Evolutionary conservation across 2,329 filamentous ascomycete species (phyloP).

Genomic region (Sporothrix brasiliensis): DNA sequence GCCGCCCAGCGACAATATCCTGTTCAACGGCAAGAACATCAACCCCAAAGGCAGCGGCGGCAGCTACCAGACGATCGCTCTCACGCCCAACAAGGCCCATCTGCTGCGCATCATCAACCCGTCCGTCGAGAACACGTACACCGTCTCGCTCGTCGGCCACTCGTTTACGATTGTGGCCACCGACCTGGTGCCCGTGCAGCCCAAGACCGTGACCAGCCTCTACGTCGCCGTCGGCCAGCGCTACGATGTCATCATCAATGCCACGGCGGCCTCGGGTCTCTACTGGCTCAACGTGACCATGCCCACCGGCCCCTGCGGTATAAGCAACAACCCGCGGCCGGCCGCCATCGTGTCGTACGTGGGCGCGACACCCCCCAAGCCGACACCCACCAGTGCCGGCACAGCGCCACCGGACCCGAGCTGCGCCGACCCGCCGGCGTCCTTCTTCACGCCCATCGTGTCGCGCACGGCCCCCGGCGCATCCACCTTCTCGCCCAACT

Average conservation of each 20-base stretch:
- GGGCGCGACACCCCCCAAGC: conserved; percentile 25
- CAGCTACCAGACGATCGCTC: conserved; percentile 41
- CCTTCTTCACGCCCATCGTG: conserved; percentile 36
- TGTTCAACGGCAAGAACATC: conserved; percentile 50
- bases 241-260: conserved; percentile 53
- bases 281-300: conserved; percentile 52
- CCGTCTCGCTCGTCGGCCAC: conserved; percentile 49
- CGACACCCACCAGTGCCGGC: conserved; percentile 40
- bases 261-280: conserved; percentile 37
- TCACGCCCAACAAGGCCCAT: conserved; percentile 50
- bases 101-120: conserved; percentile 54
- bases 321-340: conserved; percentile 38
- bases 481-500: conserved; percentile 34
- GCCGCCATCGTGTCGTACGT: conserved; percentile 42
- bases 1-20: conserved; percentile 45
- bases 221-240: conserved; percentile 55
- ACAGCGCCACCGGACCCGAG: conserved; percentile 35
- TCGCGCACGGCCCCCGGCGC: conserved; percentile 34
- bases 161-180: conserved; percentile 53
- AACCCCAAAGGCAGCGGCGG: conserved; percentile 39
- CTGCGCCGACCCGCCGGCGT: conserved; percentile 35
- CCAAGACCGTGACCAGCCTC: conserved; percentile 54
- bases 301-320: conserved; percentile 38
- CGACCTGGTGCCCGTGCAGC: conserved; percentile 56
- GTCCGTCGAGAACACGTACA: conserved; percentile 54